Base-by-base conservation (phyloP, 495 filamentous ascomycete genomes). In the Aspergillus heteromorphus region DNA sequence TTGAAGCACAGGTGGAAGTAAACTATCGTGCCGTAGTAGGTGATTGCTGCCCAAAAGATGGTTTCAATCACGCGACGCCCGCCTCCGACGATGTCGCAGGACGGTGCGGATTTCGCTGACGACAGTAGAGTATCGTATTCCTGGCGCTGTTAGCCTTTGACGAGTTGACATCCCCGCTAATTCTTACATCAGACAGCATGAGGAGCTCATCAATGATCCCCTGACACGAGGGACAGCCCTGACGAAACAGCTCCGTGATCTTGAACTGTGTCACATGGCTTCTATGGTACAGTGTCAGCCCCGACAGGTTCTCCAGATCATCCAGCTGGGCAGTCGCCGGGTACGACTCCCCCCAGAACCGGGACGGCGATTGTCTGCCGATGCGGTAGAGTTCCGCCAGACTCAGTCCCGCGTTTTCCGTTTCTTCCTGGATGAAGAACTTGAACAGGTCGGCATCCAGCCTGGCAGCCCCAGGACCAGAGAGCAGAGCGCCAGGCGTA, bases 261-360 rank as follows among this genome's bases (percentile, higher is more conserved):
- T 61, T 58, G 53, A 68, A 66, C 40, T 70, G 59, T 6, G 64
- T 40, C 16, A 69, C 60, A 50, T 69, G 68, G 41, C 62, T 65
- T 16, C 49, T 60, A 48, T 72, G 65, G 45, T 68, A 65, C 9
- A 68, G 48, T 10, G 61, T 65, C 31, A 66, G 51, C 8, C 57
- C 58, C 2, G 65, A 58, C 11, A 67, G 61, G 43, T 71, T 71
- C 45, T 71, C 68, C 36, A 68, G 29, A 20, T 71, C 68, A 53
- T 71, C 68, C 25, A 71, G 41, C 14, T 60, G 66, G 17, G 66
- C 63, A n/a, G 66, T 54, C 27, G 65, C 49, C 0, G 65, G 65
- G 27, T 71, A 71, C 9, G 40, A 27, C 2, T 68, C 62, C 14
- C 66, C 68, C 68, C 68, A 71, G 57, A 68, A 69, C 9, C 65